Evolutionary conservation across 177 flowering plant genomes (phyloP).

Genomic region (Tripterygium wilfordii): DNA sequence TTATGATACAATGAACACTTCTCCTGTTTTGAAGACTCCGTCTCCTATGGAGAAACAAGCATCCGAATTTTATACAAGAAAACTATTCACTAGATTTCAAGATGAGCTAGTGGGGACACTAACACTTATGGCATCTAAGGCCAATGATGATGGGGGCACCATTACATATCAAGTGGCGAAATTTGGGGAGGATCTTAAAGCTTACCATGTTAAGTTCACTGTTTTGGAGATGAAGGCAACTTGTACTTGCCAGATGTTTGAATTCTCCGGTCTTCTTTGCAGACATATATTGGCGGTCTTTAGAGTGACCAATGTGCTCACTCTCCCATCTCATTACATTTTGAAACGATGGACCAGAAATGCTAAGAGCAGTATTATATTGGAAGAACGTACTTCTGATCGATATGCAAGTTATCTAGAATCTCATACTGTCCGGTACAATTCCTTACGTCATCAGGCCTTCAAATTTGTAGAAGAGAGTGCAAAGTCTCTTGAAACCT

Average conservation of each 20-base stretch:
- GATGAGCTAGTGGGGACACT: slow-evolving; percentile 72
- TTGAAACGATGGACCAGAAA: slow-evolving; percentile 79
- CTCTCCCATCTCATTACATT: slow-evolving; percentile 66
- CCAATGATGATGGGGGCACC: slow-evolving; percentile 49
- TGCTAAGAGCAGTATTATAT: slow-evolving; percentile 60
- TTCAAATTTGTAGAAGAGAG: slow-evolving; percentile 74
- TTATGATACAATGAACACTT: slow-evolving; percentile 52
- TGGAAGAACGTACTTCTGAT: slow-evolving; percentile 47
- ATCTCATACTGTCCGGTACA: slow-evolving; percentile 63
- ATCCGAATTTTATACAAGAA: slow-evolving; percentile 63
- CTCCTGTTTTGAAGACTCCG: slow-evolving; percentile 63
- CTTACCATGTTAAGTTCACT: slow-evolving; percentile 52
- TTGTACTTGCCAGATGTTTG: slow-evolving; percentile 90
- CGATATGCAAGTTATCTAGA: slow-evolving; percentile 42
- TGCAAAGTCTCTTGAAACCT: slow-evolving; percentile 36
- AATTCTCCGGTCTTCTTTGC: slow-evolving; percentile 76
- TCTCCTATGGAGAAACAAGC: slow-evolving; percentile 88
- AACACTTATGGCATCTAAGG: slow-evolving; percentile 53
- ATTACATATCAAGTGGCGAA: slow-evolving; percentile 58
- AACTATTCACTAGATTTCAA: slow-evolving; percentile 64
- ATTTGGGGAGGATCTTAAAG: slow-evolving; percentile 59
- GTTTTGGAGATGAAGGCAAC: slow-evolving; percentile 61
- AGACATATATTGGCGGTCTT: slow-evolving; percentile 78
- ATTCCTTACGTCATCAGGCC: slow-evolving; percentile 63
- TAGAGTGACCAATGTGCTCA: slow-evolving; percentile 58